Evolutionary conservation across 768 basidiomycete genomes (phyloP), one percentile per base, ranked within the genome.

Genomic region (Trametes cubensis): DNA sequence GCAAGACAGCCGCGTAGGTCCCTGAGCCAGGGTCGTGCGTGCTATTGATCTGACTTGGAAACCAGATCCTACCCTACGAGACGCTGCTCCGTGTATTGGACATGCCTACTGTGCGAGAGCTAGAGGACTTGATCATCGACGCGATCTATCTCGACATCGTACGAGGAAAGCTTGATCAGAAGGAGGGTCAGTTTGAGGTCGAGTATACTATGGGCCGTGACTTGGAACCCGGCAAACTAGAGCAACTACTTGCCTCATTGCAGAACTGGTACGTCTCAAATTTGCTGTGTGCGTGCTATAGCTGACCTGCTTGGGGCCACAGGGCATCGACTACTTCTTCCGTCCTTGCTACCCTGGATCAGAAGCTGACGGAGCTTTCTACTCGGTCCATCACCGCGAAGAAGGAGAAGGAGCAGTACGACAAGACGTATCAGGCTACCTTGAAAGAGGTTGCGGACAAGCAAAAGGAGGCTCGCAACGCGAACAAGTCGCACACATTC

Each of bases 121-220:
- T 99, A 3, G 96, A 99, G 74, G 95, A 98, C 75, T 85, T 98
- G 65, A 92, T 98, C 71, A 98, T 99, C 73, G 95, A 98, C 69
- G 91, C 91, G 13, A 95, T 98, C 74, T 98, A 98, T 76, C 85
- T 92, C 42, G 90, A 93, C 72, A 79, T 97, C 41, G 81, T 99
- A 40, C 86, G 86, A 52, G 96, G 94, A 11, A 94, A 92, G 71
- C 87, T 99, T 51, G 94, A 98, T 75, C 96, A 98, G 76, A 92
- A 92, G 72, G 84, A 92, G 67, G 85, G 87, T 65, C 88, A 94
- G 66, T 81, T 98, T 60, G 92, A 96, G 74, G 87, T 98, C 39
- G 92, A 96, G 74, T 94, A 93, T 70, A 92, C 90, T 0, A 88
- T 95, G 81, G 96, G 96, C 0, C 77, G 96, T 57, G 96, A 99